A percentile compares a stretch with the other conserved stretches of the same genome.
These are phyloP conservation scores for Fagus crenata DNA, from an alignment of 306 rosid species.

Conservation along the genomic window DNA sequence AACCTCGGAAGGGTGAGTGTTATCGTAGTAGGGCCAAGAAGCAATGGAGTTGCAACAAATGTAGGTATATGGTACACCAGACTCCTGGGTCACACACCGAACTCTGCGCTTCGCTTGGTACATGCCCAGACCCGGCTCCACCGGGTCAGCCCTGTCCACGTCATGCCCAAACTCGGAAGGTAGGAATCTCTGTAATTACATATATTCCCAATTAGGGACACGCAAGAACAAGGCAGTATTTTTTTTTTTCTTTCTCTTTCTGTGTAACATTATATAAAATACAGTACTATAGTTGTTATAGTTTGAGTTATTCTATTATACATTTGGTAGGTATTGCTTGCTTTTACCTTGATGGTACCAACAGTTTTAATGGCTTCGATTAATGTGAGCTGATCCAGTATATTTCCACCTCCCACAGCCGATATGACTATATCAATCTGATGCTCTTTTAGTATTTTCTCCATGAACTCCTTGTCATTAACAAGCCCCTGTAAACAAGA, in stretches of 20 bases:
- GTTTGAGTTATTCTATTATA: no score
- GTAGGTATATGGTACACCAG: conserved; percentile 50
- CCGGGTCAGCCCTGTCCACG: conserved; percentile 66
- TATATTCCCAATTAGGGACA: no score
- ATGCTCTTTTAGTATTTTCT: conserved; percentile 49
- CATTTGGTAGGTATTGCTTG: not conserved
- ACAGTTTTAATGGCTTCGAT: conserved; percentile 53
- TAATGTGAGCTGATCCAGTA: conserved; percentile 51
- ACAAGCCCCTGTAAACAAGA: conserved; percentile 43
- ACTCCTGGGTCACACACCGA: conserved; percentile 41
- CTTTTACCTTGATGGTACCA: conserved; percentile 54
- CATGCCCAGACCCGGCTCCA: conserved; percentile 63
- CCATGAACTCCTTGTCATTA: conserved; percentile 44
- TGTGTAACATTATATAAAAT: no score
- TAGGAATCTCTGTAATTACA: conserved; percentile 59
- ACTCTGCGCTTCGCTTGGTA: conserved; percentile 49
- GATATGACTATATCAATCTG: conserved; percentile 57
- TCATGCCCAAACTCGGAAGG: conserved; percentile 83
- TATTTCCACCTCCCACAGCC: conserved; percentile 43
- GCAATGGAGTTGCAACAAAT: conserved; percentile 77
- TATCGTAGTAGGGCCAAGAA: conserved; percentile 70
- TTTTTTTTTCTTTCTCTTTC: no score
- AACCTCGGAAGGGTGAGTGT: conserved; percentile 54
- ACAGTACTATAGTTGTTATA: no score
- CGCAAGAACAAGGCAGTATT: no score